Evolutionary conservation across 805 yeast genomes (phyloP), one percentile per base, ranked within the genome.

Genomic region (Cyberlindnera bimundalis): DNA sequence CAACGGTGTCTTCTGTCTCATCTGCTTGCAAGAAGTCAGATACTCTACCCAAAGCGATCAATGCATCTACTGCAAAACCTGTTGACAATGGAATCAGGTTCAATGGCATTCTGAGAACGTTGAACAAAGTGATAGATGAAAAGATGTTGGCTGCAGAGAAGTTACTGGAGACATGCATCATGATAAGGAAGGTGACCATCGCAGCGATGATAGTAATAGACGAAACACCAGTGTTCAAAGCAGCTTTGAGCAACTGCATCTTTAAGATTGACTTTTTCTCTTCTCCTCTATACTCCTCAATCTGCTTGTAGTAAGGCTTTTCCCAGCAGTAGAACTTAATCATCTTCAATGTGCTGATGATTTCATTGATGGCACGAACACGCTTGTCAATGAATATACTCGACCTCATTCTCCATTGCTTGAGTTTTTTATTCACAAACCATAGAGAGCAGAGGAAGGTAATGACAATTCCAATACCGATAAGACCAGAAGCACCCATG

Each of bases 311-410:
- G 58, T 87, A 90, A 1, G 96, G 89, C 24, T 70, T 70, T 63
- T 90, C 97, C 96, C 96, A 90, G 1, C 95, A 85, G 59, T 89
- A 90, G 59, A 75, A 84, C 65, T 90, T 90, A 60, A 90, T 85
- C 67, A 83, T 74, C 56, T 84, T 86, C 72, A 90, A 76, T 49
- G 84, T 79, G 55, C 75, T 79, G 48, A 90, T 68, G 21, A 88
- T 76, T 60, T 90, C 98, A 50, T 85, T 82, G 60, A 88, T 79
- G 35, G 77, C 70, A 34, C 78, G 71, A 17, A 90, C 87, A 55
- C 98, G 79, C 16, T 67, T 61, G 60, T 90, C 98, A 2, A 96
- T 90, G 53, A 66, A 75, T 2, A 63, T 64, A 42, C 78, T 78
- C 9, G 86, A 80, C n/a, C 60, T 59, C 19, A 63, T 66, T 56